These are phyloP conservation scores for Xylaria nigripes DNA, from an alignment of 495 filamentous ascomycete genomes.

Conservation along the genomic window DNA sequence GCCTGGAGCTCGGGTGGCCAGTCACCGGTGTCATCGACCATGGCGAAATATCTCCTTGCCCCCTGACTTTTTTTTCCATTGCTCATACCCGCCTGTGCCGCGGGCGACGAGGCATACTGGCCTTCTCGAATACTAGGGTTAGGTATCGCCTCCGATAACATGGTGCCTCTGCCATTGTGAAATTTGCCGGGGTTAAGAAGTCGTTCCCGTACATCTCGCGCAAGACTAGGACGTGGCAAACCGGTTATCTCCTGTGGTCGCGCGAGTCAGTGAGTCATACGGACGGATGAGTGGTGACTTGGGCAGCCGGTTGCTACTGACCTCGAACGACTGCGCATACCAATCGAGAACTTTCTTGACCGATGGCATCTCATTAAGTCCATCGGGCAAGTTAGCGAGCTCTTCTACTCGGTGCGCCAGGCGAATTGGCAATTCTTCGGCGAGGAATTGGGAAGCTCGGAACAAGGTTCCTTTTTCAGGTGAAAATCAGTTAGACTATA, in stretches of 20 bases:
- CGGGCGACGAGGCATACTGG: constrained; percentile 72
- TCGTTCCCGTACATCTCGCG: constrained; percentile 66
- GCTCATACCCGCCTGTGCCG: constrained; percentile 43
- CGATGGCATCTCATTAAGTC: constrained; percentile 95
- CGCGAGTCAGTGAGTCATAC: constrained; percentile 22
- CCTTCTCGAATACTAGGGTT: constrained; percentile 87
- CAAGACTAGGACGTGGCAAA: constrained; percentile 67
- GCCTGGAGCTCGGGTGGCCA: constrained; percentile 94
- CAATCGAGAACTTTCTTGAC: constrained; percentile 92
- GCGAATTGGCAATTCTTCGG: constrained; percentile 94
- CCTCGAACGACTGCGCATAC: constrained; percentile 99
- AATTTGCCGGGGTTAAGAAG: constrained; percentile 64
- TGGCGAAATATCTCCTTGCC: constrained; percentile 76
- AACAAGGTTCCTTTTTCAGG: constrained; percentile 71
- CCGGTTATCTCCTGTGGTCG: constrained; percentile 73
- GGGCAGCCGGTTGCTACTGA: constrained; percentile 35
- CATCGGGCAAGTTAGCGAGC: constrained; percentile 86
- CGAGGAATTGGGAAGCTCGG: constrained; percentile 94
- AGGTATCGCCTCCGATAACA: constrained; percentile 69
- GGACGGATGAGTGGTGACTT: background rate
- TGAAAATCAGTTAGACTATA: constrained; percentile 14
- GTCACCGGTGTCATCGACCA: constrained; percentile 76
- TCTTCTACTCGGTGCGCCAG: constrained; percentile 94
- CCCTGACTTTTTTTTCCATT: constrained; percentile 44
- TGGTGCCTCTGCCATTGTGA: constrained; percentile 46